Conservation (phyloP, 345 rosid genomes). For the Cardamine occulta region DNA sequence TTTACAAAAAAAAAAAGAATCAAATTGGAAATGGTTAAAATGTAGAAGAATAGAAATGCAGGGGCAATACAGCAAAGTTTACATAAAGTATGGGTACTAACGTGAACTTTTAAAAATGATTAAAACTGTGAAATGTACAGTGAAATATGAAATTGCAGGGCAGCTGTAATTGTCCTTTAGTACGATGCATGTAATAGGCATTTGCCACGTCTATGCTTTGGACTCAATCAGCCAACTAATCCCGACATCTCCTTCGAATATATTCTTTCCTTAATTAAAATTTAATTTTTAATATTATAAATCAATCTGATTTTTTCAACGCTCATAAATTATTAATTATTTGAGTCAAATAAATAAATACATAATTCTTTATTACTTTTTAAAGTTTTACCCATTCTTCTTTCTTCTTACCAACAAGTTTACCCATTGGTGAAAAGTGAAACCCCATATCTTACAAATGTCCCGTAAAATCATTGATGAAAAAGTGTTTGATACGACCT, state of each 20-base stretch:
- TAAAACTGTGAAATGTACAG: conserved; percentile 26
- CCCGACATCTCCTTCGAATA: conserved; percentile 32
- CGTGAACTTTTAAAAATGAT: conserved; percentile 17
- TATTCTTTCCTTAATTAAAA: conserved; percentile 20
- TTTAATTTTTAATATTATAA: neutral
- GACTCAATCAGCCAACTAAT: conserved; percentile 18
- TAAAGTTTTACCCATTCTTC: neutral
- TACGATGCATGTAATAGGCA: conserved; percentile 40
- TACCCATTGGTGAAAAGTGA: conserved; percentile 36
- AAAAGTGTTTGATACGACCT: conserved; percentile 22
- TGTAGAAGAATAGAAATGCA: neutral
- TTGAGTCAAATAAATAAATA: neutral
- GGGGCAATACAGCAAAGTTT: conserved; percentile 7
- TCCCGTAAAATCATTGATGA: conserved; percentile 42
- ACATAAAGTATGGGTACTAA: conserved; percentile 23
- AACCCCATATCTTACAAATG: conserved; percentile 24
- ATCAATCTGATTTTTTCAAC: neutral
- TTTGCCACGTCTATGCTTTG: conserved; percentile 41
- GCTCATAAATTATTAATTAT: neutral
- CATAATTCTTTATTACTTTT: neutral
- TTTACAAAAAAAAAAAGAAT: neutral
- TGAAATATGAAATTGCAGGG: conserved; percentile 34
- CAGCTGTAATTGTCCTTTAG: conserved; percentile 43
- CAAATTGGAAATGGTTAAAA: conserved; percentile 15
- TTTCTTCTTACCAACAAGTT: conserved; percentile 38